These are phyloP conservation scores for Funneliformis geosporum DNA, from an alignment of 192 early-diverging fungal genomes.

Conservation along the genomic window DNA sequence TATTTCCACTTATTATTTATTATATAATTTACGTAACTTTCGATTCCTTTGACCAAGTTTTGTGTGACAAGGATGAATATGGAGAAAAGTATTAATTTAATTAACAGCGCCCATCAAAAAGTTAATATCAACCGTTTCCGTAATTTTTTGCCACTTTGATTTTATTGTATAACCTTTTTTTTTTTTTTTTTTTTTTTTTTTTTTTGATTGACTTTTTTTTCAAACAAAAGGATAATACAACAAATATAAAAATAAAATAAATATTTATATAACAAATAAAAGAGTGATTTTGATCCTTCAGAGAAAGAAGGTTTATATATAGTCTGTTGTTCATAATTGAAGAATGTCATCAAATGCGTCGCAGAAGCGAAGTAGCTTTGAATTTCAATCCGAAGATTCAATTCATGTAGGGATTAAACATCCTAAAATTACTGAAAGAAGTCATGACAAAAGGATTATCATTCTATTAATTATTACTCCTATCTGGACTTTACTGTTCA, in stretches of 20 bases:
- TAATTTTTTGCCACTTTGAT: background rate
- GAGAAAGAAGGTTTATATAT: too few relatives aligned
- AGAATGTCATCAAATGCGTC: background rate
- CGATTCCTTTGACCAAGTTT: background rate
- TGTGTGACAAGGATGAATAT: too few relatives aligned
- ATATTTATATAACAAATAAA: too few relatives aligned
- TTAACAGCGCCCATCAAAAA: background rate
- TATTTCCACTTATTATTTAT: too few relatives aligned
- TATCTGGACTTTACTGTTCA: background rate
- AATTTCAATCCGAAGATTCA: background rate
- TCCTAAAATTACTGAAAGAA: background rate
- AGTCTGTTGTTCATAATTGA: background rate
- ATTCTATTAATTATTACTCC: conserved; percentile 15
- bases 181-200: too few relatives aligned
- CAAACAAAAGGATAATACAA: too few relatives aligned
- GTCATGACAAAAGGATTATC: conserved; percentile 19
- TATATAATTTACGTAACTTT: background rate
- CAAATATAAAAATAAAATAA: too few relatives aligned
- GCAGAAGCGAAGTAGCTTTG: background rate
- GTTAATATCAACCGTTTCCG: background rate
- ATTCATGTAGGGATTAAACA: background rate
- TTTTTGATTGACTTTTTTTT: too few relatives aligned
- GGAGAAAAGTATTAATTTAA: background rate
- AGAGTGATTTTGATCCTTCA: too few relatives aligned
- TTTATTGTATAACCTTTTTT: too few relatives aligned